Evolutionary conservation across 257 asterid genomes (phyloP).

Genomic region (Fraxinus americana): DNA sequence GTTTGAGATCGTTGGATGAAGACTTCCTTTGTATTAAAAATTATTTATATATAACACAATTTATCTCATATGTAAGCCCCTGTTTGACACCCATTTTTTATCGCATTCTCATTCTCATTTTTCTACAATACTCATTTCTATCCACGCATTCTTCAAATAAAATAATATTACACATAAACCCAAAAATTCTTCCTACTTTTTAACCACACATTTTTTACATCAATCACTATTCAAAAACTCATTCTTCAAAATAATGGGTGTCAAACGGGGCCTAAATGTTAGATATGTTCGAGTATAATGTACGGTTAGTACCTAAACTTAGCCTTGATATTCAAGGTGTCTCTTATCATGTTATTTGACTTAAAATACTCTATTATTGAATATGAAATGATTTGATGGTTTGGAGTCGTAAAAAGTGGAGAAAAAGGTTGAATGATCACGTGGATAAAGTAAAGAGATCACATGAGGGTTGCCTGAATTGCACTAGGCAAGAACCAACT

Average conservation of each 20-base stretch:
- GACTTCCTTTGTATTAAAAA: neutral
- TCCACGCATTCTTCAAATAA: too few relatives aligned
- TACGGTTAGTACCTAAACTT: neutral
- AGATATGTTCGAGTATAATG: neutral
- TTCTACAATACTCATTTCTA: too few relatives aligned
- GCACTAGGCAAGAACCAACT: constrained; percentile 53
- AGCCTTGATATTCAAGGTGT: neutral
- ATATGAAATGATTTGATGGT: constrained; percentile 27
- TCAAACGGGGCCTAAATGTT: too few relatives aligned
- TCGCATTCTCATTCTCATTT: too few relatives aligned
- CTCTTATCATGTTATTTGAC: constrained; percentile 32
- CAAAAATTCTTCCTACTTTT: too few relatives aligned
- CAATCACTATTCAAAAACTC: too few relatives aligned
- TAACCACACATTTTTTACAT: too few relatives aligned
- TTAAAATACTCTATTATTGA: constrained; percentile 14
- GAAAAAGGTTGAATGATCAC: constrained; percentile 39
- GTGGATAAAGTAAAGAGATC: constrained; percentile 49
- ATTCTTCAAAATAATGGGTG: too few relatives aligned
- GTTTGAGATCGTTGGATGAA: neutral
- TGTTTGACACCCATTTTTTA: too few relatives aligned
- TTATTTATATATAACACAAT: neutral
- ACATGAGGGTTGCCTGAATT: constrained; percentile 70
- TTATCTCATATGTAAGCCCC: neutral
- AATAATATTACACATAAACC: too few relatives aligned
- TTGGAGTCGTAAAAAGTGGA: constrained; percentile 15